Evolutionary conservation across 805 yeast species (phyloP).

Genomic region (Myxozyma kluyveri): DNA sequence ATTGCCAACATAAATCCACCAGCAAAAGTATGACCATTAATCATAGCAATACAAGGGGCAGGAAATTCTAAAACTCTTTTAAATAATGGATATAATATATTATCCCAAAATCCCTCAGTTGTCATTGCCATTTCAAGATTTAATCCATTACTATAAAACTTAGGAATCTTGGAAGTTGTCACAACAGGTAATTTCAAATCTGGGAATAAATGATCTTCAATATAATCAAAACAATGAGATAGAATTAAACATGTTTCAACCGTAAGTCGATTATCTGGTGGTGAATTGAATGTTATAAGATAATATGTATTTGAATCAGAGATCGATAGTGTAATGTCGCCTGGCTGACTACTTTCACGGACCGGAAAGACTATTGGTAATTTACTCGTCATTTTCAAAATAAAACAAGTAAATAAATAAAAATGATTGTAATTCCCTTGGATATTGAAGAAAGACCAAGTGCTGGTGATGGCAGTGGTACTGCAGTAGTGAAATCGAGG

Average conservation of each 20-base stretch:
- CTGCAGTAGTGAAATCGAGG: no score
- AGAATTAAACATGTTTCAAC: constrained; percentile 37
- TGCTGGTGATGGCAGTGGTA: no score
- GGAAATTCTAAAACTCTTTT: constrained; percentile 40
- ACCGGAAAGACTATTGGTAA: no score
- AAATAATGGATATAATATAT: constrained; percentile 37
- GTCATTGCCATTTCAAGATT: constrained; percentile 39
- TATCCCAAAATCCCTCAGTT: constrained; percentile 39
- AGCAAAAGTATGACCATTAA: constrained; percentile 45
- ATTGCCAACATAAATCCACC: constrained; percentile 43
- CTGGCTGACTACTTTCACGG: no score
- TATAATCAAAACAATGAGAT: constrained; percentile 37
- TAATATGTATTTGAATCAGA: constrained; percentile 34
- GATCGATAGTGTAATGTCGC: constrained; percentile 14
- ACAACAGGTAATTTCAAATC: constrained; percentile 38
- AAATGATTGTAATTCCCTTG: no score
- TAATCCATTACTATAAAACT: constrained; percentile 43
- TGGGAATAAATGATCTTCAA: constrained; percentile 30
- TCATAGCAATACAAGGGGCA: constrained; percentile 42
- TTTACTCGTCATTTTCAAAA: no score
- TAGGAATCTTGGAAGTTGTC: constrained; percentile 40
- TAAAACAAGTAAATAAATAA: no score
- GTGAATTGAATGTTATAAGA: constrained; percentile 35
- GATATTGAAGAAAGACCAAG: no score
- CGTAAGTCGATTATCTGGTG: constrained; percentile 42